phyloP scores from a whole-genome alignment of 768 basidiomycete genomes.

The Suillus subaureus region DNA sequence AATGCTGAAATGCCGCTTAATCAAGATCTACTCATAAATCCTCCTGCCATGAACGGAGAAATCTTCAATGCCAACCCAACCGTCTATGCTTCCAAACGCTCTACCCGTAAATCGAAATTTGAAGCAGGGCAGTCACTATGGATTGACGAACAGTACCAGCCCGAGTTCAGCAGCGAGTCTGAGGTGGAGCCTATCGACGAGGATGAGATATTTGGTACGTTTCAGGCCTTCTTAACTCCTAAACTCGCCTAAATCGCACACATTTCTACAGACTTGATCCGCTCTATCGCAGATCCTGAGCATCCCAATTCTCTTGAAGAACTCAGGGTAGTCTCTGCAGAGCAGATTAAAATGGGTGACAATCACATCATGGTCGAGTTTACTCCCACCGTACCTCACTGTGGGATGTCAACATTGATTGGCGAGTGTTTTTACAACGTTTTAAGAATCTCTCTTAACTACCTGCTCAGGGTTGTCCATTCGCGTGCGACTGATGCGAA shows the following conservation, averaged over 20 bases:
- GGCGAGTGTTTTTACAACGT: constrained; percentile 48
- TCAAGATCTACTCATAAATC: constrained; percentile 13
- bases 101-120: constrained; percentile 43
- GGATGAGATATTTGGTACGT: constrained; percentile 88
- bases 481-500: constrained; percentile 85
- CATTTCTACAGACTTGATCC: constrained; percentile 70
- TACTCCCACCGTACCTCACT: constrained; percentile 97
- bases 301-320: constrained; percentile 94
- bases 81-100: constrained; percentile 60
- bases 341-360: constrained; percentile 69
- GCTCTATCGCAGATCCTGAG: constrained; percentile 93
- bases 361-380: constrained; percentile 87
- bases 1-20: not conserved
- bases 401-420: constrained; percentile 96
- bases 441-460: not conserved
- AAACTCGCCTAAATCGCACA: constrained; percentile 10
- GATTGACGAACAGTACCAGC: constrained; percentile 49
- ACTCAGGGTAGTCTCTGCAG: constrained; percentile 89
- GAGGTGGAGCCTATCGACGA: constrained; percentile 78
- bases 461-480: constrained; percentile 82
- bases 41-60: constrained; percentile 49
- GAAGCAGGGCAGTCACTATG: constrained; percentile 58
- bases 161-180: constrained; percentile 38
- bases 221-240: not conserved
- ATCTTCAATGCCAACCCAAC: constrained; percentile 91